A percentile compares a stretch with the other conserved stretches of the same genome.
phyloP scores from a whole-genome alignment of 768 basidiomycete species.

The Udeniomyces megalosporus region DNA sequence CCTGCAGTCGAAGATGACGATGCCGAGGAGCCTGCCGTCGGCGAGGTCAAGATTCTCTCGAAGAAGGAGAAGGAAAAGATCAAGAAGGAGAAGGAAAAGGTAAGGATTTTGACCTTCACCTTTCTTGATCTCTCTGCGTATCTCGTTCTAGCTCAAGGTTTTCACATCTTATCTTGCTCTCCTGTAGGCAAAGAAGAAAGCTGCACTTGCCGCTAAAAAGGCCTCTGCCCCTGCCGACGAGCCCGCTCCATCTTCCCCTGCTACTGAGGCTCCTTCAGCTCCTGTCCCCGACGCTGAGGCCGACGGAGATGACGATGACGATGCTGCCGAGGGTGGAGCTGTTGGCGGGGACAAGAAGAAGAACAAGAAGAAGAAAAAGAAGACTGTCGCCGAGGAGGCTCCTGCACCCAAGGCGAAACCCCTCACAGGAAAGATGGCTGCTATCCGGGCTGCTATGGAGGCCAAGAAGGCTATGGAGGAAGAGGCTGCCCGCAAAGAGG shows the following conservation, averaged over 20 bases:
- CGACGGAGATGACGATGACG: constrained; percentile 53
- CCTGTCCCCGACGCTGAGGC: constrained; percentile 10
- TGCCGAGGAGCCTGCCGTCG: constrained; percentile 32
- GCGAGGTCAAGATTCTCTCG: constrained; percentile 45
- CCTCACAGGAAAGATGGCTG: constrained; percentile 49
- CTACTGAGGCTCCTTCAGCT: constrained; percentile 19
- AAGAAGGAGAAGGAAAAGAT: constrained; percentile 94
- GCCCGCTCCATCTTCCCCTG: constrained; percentile 13
- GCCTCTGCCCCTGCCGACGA: constrained; percentile 18
- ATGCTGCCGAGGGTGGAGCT: constrained; percentile 38
- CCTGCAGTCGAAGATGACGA: constrained; percentile 36
- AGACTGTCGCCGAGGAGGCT: constrained; percentile 34
- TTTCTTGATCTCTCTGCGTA: neutral
- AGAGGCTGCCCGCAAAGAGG: constrained; percentile 51
- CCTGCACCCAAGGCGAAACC: constrained; percentile 36
- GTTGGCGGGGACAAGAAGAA: constrained; percentile 36
- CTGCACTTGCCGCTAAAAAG: constrained; percentile 74
- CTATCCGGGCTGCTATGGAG: constrained; percentile 78
- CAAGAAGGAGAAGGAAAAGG: constrained; percentile 96
- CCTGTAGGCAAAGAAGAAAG: constrained; percentile 81
- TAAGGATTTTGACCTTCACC: constrained; percentile 25
- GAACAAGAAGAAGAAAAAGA: constrained; percentile 63
- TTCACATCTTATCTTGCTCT: neutral
- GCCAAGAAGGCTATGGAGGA: constrained; percentile 79
- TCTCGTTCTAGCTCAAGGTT: constrained; percentile 2